These are phyloP conservation scores for Calocera viscosa DNA, from an alignment of 768 basidiomycete genomes.

Conservation along the genomic window DNA sequence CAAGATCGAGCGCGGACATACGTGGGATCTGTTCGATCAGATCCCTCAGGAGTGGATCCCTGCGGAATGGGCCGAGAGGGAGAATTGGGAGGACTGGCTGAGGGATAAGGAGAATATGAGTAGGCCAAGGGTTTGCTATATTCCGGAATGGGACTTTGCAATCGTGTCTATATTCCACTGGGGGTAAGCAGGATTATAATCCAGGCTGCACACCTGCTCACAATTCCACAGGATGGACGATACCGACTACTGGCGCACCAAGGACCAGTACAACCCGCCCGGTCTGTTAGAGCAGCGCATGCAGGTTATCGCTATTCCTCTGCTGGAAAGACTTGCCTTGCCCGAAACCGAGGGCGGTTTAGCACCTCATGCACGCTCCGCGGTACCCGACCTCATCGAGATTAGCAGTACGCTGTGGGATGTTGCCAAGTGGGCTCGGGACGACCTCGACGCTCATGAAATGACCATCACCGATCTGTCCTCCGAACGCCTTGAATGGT, in stretches of 20 bases:
- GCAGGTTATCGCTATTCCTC: background rate
- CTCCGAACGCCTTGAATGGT: background rate
- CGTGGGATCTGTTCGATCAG: background rate
- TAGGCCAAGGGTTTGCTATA: background rate
- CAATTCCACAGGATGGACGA: background rate
- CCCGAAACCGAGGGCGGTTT: background rate
- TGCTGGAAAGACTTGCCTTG: background rate
- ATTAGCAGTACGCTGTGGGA: background rate
- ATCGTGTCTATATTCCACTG: background rate
- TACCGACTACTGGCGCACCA: conserved; percentile 2
- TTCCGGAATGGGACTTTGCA: conserved; percentile 1
- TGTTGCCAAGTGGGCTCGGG: background rate
- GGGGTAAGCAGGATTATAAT: background rate
- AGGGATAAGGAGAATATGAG: background rate
- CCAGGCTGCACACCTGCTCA: background rate
- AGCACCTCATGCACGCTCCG: background rate
- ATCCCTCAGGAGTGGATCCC: background rate
- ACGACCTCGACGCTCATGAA: background rate
- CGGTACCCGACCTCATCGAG: background rate
- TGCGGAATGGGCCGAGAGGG: background rate
- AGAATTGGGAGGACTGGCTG: background rate
- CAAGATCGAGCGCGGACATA: background rate
- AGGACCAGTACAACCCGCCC: conserved; percentile 5
- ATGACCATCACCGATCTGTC: background rate
- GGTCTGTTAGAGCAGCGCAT: background rate